Evolutionary conservation across 306 rosid species (phyloP).

Genomic region (Carpinus viminea): DNA sequence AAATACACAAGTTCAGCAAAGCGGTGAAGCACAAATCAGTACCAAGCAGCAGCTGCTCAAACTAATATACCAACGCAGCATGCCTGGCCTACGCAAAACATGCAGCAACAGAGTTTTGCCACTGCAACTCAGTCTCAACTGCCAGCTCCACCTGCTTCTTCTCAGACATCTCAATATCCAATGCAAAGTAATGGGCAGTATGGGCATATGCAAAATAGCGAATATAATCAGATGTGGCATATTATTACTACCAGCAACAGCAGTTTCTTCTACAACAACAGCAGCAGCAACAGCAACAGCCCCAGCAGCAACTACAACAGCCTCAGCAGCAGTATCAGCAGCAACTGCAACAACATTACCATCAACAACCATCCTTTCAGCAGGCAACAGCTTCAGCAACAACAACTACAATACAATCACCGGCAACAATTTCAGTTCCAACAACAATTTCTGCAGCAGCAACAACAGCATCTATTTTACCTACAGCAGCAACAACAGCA

Average conservation of each 20-base stretch:
- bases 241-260: conserved; percentile 83
- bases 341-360: conserved; percentile 41
- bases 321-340: conserved; percentile 49
- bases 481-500: conserved; percentile 29
- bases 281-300: conserved; percentile 33
- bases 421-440: conserved; percentile 43
- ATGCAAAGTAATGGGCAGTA: conserved; percentile 53
- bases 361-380: conserved; percentile 35
- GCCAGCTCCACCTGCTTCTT: conserved; percentile 34
- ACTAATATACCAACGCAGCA: conserved; percentile 33
- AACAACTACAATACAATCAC: conserved; percentile 20
- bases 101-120: conserved; percentile 44
- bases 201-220: conserved; percentile 53
- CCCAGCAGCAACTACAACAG: conserved; percentile 43
- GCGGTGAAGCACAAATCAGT: conserved; percentile 54
- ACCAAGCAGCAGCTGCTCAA: conserved; percentile 44
- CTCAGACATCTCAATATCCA: conserved; percentile 41
- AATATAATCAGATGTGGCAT: conserved; percentile 80
- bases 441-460: conserved; percentile 37
- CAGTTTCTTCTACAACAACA: conserved; percentile 50
- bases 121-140: conserved; percentile 49
- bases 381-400: conserved; percentile 48
- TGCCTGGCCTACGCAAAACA: conserved; percentile 50
- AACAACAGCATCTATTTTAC: conserved; percentile 39
- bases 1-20: conserved; percentile 50